Conservation (phyloP, 169 alveolate genomes). For the Plasmodium ovale region DNA sequence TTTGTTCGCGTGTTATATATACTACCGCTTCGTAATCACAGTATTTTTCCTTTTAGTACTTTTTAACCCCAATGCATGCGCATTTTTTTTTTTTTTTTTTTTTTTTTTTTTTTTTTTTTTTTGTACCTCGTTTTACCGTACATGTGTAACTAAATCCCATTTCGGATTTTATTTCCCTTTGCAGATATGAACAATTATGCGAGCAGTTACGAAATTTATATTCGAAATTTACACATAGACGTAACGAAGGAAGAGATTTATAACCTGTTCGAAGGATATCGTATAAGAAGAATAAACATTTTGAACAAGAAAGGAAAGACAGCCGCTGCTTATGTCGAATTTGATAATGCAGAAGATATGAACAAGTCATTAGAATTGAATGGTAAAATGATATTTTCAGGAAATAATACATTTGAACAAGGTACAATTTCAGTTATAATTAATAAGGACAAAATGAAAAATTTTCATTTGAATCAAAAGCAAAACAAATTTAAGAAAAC, state of each 20-base stretch:
- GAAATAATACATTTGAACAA: constrained; percentile 60
- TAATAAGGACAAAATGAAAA: constrained; percentile 59
- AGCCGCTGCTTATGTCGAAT: constrained; percentile 70
- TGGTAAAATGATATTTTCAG: constrained; percentile 59
- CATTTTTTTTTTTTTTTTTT: background rate
- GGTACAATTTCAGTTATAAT: constrained; percentile 69
- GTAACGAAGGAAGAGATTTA: constrained; percentile 61
- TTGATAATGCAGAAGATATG: constrained; percentile 71
- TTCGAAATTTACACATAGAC: constrained; percentile 45
- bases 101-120: too few species aligned
- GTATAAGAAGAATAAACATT: constrained; percentile 50
- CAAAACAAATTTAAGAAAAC: constrained; percentile 59
- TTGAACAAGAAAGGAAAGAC: constrained; percentile 63
- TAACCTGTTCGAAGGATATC: constrained; percentile 62
- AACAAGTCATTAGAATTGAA: constrained; percentile 65
- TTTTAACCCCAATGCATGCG: background rate
- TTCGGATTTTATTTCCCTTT: background rate
- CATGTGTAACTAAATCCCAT: too few species aligned
- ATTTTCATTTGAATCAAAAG: constrained; percentile 41
- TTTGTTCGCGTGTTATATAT: too few species aligned
- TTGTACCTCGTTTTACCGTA: too few species aligned
- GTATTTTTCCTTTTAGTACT: background rate
- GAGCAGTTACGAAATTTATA: constrained; percentile 44
- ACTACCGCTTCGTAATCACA: background rate
- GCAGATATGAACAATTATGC: constrained; percentile 57